Evolutionary conservation across 75 land plant genomes (phyloP).

Genomic region (Azolla pinnata): DNA sequence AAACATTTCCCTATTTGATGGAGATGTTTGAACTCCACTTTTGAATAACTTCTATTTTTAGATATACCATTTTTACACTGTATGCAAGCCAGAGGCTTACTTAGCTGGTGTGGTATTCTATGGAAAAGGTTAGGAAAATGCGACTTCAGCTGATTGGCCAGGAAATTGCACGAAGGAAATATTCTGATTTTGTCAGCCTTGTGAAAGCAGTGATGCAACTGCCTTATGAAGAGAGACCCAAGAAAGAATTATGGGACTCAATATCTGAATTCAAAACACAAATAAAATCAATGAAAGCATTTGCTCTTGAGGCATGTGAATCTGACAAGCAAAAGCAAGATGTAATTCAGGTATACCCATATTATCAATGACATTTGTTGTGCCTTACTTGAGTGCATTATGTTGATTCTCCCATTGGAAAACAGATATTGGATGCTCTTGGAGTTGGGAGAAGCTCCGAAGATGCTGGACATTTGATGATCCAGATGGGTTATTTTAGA

Average conservation of each 20-base stretch:
- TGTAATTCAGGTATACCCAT: slow-evolving; percentile 21
- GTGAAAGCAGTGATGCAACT: slow-evolving; percentile 48
- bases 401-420: background rate
- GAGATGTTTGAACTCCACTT: too few relatives aligned
- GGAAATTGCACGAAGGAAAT: slow-evolving; percentile 38
- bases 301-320: slow-evolving; percentile 54
- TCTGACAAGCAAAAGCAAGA: slow-evolving; percentile 54
- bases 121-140: slow-evolving; percentile 2
- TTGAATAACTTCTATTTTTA: too few relatives aligned
- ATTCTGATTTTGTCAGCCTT: slow-evolving; percentile 46
- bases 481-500: slow-evolving; percentile 72
- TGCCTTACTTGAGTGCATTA: background rate
- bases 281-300: slow-evolving; percentile 65
- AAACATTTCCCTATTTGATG: too few relatives aligned
- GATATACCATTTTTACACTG: too few relatives aligned
- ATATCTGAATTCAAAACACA: slow-evolving; percentile 28
- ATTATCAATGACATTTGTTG: background rate
- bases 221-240: slow-evolving; percentile 50
- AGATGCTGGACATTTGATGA: slow-evolving; percentile 59
- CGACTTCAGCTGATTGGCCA: slow-evolving; percentile 9
- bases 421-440: slow-evolving; percentile 69
- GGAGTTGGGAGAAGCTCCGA: slow-evolving; percentile 47
- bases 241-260: slow-evolving; percentile 46
- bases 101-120: background rate
- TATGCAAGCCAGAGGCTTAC: too few relatives aligned